Evolutionary conservation across 2,329 filamentous ascomycete genomes (phyloP).

Genomic region (Sporothrix globosa): DNA sequence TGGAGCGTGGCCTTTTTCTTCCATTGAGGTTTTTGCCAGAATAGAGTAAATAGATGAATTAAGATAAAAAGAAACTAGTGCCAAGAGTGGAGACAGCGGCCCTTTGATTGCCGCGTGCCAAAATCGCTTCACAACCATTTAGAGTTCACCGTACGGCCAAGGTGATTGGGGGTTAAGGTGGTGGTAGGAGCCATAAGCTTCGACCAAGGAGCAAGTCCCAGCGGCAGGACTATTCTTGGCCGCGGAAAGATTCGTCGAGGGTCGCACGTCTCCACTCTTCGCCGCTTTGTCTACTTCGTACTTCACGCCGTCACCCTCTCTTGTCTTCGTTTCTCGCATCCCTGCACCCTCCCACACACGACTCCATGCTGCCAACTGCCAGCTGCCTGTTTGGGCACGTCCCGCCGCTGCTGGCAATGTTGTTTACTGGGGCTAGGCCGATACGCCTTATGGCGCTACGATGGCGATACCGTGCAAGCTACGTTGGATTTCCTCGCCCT

Average conservation of each 20-base stretch:
- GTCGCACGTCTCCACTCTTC: too few relatives aligned
- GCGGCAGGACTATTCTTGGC: too few relatives aligned
- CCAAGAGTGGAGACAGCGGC: not conserved
- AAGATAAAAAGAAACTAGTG: too few relatives aligned
- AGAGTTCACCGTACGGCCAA: too few relatives aligned
- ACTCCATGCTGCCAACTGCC: not conserved
- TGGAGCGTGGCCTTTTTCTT: not conserved
- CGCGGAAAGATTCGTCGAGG: too few relatives aligned
- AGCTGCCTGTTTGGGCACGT: conserved; percentile 14
- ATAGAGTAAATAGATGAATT: not conserved
- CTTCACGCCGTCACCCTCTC: not conserved
- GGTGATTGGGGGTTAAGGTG: too few relatives aligned
- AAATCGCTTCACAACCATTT: not conserved
- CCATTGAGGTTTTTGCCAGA: conserved; percentile 6
- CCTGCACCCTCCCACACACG: not conserved
- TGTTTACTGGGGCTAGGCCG: not conserved
- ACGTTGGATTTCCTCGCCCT: not conserved
- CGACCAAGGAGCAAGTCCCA: too few relatives aligned
- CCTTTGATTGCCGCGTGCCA: not conserved
- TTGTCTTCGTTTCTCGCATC: not conserved
- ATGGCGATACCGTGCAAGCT: not conserved
- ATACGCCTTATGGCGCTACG: conserved; percentile 16
- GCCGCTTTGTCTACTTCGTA: too few relatives aligned
- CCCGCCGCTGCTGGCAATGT: conserved; percentile 2
- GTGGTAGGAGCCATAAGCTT: too few relatives aligned